A percentile compares a stretch with the other conserved stretches of the same genome.
These are phyloP conservation scores for Immersiella caudata DNA, from an alignment of 495 filamentous ascomycete species.

Conservation along the genomic window DNA sequence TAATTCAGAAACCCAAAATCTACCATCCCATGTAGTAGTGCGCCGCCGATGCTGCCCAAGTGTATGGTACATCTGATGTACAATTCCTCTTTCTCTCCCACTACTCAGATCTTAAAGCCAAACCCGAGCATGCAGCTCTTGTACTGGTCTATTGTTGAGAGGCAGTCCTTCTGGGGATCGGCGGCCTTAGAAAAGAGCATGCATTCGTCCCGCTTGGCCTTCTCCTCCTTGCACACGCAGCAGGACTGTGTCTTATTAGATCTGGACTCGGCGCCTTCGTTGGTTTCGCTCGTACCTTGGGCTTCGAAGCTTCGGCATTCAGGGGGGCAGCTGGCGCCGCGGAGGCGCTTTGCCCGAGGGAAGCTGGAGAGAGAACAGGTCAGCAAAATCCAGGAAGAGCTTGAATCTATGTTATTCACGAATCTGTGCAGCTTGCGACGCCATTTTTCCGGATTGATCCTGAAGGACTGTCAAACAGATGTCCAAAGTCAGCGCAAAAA, in stretches of 20 bases:
- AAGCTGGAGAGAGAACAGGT: conserved; percentile 28
- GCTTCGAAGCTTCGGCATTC: conserved; percentile 42
- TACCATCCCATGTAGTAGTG: conserved; percentile 11
- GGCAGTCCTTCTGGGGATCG: conserved; percentile 78
- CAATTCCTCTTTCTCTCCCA: no score
- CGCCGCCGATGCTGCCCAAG: conserved; percentile 13
- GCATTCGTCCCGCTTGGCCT: conserved; percentile 90
- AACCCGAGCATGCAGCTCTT: conserved; percentile 90
- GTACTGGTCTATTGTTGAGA: conserved; percentile 79
- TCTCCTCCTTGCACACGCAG: conserved; percentile 97
- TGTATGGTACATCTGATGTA: conserved; percentile 16
- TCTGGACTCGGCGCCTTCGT: background rate
- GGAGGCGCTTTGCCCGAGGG: conserved; percentile 33
- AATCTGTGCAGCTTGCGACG: conserved; percentile 35
- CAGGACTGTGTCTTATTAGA: conserved; percentile 65
- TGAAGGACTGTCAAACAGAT: background rate
- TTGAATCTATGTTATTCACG: conserved; percentile 34
- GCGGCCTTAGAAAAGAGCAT: conserved; percentile 90
- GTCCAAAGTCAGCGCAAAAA: background rate
- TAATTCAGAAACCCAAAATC: conserved; percentile 1
- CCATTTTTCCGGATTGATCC: conserved; percentile 32
- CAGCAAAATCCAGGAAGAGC: background rate
- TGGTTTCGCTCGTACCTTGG: conserved; percentile 43
- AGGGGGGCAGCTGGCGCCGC: conserved; percentile 25
- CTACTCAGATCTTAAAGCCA: conserved; percentile 73